These are phyloP conservation scores for Puccinia coronata DNA, from an alignment of 1,284 basidiomycete genomes.

Conservation along the genomic window DNA sequence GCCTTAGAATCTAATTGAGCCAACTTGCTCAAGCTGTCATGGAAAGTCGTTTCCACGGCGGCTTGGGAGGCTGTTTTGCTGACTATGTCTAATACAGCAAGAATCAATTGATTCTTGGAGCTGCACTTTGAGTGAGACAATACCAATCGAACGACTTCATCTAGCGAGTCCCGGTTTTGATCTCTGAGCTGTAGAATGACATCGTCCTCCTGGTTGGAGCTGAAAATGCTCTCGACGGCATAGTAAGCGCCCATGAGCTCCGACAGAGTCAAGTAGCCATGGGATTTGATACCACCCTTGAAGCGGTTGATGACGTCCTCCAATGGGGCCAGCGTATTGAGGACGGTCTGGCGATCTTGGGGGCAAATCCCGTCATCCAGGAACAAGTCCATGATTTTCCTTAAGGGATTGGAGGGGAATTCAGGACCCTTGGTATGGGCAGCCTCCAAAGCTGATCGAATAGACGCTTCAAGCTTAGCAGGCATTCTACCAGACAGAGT, in stretches of 20 bases:
- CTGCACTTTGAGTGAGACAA: constrained; percentile 94
- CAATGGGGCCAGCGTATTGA: constrained; percentile 71
- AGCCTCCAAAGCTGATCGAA: constrained; percentile 76
- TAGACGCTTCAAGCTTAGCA: constrained; percentile 79
- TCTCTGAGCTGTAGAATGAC: constrained; percentile 87
- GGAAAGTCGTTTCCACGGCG: constrained; percentile 67
- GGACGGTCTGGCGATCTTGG: constrained; percentile 76
- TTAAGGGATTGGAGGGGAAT: constrained; percentile 77
- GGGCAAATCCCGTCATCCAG: constrained; percentile 76
- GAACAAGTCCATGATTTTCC: constrained; percentile 81
- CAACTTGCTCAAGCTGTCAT: constrained; percentile 73
- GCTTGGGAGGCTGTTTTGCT: constrained; percentile 65
- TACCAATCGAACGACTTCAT: constrained; percentile 82
- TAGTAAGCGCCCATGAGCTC: constrained; percentile 73
- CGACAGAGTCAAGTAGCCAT: constrained; percentile 77
- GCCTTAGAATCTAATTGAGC: constrained; percentile 86
- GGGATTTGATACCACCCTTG: constrained; percentile 77
- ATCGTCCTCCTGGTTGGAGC: constrained; percentile 83
- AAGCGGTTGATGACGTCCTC: constrained; percentile 80
- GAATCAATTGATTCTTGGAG: constrained; percentile 85
- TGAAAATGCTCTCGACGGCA: constrained; percentile 86
- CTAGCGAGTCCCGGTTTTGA: constrained; percentile 85
- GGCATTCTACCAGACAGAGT: constrained; percentile 92
- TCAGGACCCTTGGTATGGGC: constrained; percentile 73
- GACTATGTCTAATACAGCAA: constrained; percentile 82